Evolutionary conservation across 768 basidiomycete species (phyloP).

Genomic region (Daedaleopsis nitida): DNA sequence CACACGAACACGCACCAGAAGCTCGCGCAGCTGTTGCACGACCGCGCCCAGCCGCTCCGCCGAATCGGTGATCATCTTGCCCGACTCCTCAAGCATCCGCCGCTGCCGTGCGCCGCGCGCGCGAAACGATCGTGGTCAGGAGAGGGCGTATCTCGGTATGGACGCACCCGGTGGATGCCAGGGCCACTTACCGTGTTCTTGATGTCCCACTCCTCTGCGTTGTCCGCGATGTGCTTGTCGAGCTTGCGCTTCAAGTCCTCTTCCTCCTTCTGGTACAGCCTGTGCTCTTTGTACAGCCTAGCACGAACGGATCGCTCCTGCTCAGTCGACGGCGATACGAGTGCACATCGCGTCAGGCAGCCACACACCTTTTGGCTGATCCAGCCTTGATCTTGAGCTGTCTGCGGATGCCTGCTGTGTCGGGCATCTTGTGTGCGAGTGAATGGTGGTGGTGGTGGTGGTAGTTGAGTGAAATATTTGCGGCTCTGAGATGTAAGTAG

Average conservation of each 20-base stretch:
- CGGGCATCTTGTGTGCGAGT: slow-evolving; percentile 42
- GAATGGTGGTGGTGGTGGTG: background rate
- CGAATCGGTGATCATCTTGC: slow-evolving; percentile 79
- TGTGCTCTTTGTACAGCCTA: slow-evolving; percentile 60
- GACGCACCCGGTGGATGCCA: no score
- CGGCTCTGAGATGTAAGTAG: background rate
- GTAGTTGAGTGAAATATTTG: background rate
- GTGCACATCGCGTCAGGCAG: slow-evolving; percentile 7
- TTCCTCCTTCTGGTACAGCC: slow-evolving; percentile 66
- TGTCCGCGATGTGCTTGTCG: slow-evolving; percentile 62
- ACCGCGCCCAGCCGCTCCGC: slow-evolving; percentile 61
- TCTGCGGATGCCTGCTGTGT: slow-evolving; percentile 50
- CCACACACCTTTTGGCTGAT: slow-evolving; percentile 58
- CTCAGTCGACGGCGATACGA: background rate
- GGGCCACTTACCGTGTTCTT: slow-evolving; percentile 62
- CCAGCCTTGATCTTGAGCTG: slow-evolving; percentile 82
- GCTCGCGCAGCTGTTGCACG: slow-evolving; percentile 59
- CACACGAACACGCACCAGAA: slow-evolving; percentile 73
- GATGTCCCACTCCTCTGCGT: slow-evolving; percentile 71
- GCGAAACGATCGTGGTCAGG: background rate
- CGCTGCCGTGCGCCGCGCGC: slow-evolving; percentile 38
- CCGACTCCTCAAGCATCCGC: slow-evolving; percentile 72
- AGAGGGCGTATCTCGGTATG: no score
- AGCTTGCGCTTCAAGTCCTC: slow-evolving; percentile 57
- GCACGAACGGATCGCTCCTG: background rate